Base-by-base conservation (phyloP, 176 grass and related monocot genomes). In the Themeda triandra region DNA sequence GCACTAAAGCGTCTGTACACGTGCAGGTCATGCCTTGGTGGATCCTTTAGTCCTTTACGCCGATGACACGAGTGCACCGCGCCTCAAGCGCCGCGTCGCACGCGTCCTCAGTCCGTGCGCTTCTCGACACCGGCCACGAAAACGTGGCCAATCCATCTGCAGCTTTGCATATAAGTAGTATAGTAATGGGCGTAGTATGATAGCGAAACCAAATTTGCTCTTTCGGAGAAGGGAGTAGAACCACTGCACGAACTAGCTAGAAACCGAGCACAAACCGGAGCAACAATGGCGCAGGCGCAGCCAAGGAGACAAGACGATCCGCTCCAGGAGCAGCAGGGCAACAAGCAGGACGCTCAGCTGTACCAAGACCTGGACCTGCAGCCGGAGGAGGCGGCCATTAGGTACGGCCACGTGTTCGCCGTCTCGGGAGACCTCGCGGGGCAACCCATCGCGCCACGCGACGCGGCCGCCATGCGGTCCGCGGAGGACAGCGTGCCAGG, bases 391-490 rank as follows among this genome's bases (percentile, higher is more conserved):
- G 67, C 48, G 23, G 58, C 71, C 27, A 84, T 92, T 36, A 81
- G 67, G 71, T 97, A 90, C 56, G 91, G 89, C 8, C 87, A 97
- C 69, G 87, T 93, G 4, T 94, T 97, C 51, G 40, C 87, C 1
- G 87, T 92, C 13, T 46, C 75, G 13, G 89, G 94, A 9, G 85
- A 92, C 31, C 87, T 94, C 0, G 92, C 92, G 4, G 85, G 10
- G 6, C 83, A 94, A 69, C 14, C 86, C 8, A 86, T 97, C 21
- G 63, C 73, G 1, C 90, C 90, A 1, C 28, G 78, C 17, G 94
- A 94, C 51, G 88, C 92, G 0, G 90, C 78, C 17, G 87, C 91
- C 54, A 92, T 92, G 92, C 90, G 86, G 18, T 74, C 88, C 0
- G 92, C 88, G 0, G 85, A 97, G 90, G 85, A 85, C 24, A 82